Evolutionary conservation across 257 asterid genomes (phyloP).

Genomic region (Schizonepeta tenuifolia): DNA sequence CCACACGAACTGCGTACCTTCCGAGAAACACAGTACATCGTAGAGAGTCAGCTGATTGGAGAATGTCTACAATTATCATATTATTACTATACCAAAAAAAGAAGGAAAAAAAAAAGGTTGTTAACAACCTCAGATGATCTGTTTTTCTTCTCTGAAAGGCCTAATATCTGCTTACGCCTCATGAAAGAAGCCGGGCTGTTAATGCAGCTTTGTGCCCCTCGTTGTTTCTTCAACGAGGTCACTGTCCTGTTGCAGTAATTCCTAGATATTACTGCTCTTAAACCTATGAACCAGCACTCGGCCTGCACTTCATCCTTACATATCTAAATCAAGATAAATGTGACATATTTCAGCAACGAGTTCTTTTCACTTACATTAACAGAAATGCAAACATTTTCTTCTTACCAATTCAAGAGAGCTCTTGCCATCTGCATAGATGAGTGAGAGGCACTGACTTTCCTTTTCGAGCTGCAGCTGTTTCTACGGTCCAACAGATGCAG

Average conservation of each 20-base stretch:
- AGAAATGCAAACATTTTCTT: not conserved
- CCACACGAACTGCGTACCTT: conserved; percentile 29
- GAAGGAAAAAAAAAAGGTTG: not conserved
- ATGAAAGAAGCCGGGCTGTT: conserved; percentile 34
- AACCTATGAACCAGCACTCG: conserved; percentile 32
- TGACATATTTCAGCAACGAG: not conserved
- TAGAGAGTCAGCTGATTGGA: not conserved
- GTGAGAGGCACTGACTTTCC: conserved; percentile 36
- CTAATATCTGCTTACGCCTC: conserved; percentile 32
- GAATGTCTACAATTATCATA: too few species aligned
- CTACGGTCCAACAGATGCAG: not conserved
- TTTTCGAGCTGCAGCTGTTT: conserved; percentile 28
- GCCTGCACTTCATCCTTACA: conserved; percentile 34
- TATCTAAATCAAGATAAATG: conserved; percentile 24
- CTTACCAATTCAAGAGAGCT: conserved; percentile 34
- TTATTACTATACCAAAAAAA: too few species aligned
- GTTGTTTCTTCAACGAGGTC: conserved; percentile 3
- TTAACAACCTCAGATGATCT: conserved; percentile 24
- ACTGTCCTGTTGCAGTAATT: not conserved
- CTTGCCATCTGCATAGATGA: conserved; percentile 30
- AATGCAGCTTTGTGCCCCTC: conserved; percentile 32
- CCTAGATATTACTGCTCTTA: conserved; percentile 18
- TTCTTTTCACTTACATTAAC: not conserved
- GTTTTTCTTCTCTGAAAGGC: conserved; percentile 14
- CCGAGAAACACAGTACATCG: not conserved